Base-by-base conservation (phyloP, 257 asterid genomes). In the Agastache rugosa region DNA sequence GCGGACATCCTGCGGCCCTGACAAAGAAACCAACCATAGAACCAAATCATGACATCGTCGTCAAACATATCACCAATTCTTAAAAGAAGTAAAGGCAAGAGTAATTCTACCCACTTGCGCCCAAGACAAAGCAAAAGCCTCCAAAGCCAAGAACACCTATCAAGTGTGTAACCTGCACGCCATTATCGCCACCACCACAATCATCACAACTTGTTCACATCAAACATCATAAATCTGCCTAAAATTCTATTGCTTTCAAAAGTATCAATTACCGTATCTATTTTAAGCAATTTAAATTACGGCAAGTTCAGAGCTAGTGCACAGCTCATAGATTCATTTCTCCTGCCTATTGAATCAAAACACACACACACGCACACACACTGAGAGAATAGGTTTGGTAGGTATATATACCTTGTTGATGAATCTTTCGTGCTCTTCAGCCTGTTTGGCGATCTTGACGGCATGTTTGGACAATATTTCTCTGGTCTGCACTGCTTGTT, bases 1-100 rank as follows among this genome's bases (percentile, higher is more conserved):
- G 16, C 92, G 96, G 37, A 94, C 88, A 75, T 89, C 99, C 77
- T 94, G 97, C 1, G 98, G 99, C 90, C 99, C 99, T 94, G 91
- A 72, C 41, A 63, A 56, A 78, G 20, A 62, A 72, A 78, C 68
- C 70, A 69, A 35, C 60, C 23, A 51, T 6, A 51, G 14, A 51
- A 51, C 8, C 54, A 75, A 72, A 61, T 70, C 27, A 84, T 12
- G 53, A 69, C 19, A 73, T 47, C 60, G 68, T 15, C 15, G 17
- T 41, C 34, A 59, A 19, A 56, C 4, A 72, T 39, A 42, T 63
- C 74, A 54, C 15, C 9, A 71, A 73, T 56, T 37, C 34, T 12
- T 4, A 62, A 29, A n/a, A 69, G 54, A 22, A 50, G 11, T 44
- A 5, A 42, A 14, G 73, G 58, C 44, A 25, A 27, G 50, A 42